phyloP scores from a whole-genome alignment of 805 yeast species.

The Candida piceae region DNA sequence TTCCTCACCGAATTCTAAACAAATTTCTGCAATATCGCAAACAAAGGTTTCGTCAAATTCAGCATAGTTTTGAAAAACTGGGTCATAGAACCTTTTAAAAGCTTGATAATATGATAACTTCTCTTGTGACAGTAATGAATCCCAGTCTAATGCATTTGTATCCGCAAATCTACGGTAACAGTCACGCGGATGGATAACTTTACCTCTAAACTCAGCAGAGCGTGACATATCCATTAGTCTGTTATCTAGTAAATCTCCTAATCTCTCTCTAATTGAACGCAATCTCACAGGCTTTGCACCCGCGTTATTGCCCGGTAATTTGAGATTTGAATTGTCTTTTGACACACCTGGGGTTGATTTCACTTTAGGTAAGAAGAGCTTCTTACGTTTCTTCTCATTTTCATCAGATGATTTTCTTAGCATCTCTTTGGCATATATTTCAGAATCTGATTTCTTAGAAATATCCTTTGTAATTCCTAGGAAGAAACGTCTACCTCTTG shows the following conservation, averaged over 20 bases:
- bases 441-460: too few species aligned
- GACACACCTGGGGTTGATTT: not conserved
- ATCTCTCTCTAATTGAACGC: slow-evolving; percentile 18
- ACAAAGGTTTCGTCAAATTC: slow-evolving; percentile 14
- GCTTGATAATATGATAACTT: slow-evolving; percentile 25
- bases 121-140: slow-evolving; percentile 15
- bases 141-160: slow-evolving; percentile 21
- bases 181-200: slow-evolving; percentile 23
- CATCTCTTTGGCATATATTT: not conserved
- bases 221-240: slow-evolving; percentile 23
- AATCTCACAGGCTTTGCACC: not conserved
- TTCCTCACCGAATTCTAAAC: slow-evolving; percentile 22
- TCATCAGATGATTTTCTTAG: not conserved
- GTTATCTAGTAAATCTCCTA: slow-evolving; percentile 24
- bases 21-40: slow-evolving; percentile 20
- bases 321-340: too few species aligned
- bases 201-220: slow-evolving; percentile 24
- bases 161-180: slow-evolving; percentile 23
- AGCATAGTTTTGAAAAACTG: slow-evolving; percentile 14
- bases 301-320: too few species aligned
- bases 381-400: not conserved
- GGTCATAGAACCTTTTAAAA: slow-evolving; percentile 25
- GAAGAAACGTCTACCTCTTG: slow-evolving; percentile 2
- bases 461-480: not conserved
- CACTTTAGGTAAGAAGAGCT: not conserved